Conservation (phyloP, 352 stramenopile species). For the Phytophthora ohioensis region DNA sequence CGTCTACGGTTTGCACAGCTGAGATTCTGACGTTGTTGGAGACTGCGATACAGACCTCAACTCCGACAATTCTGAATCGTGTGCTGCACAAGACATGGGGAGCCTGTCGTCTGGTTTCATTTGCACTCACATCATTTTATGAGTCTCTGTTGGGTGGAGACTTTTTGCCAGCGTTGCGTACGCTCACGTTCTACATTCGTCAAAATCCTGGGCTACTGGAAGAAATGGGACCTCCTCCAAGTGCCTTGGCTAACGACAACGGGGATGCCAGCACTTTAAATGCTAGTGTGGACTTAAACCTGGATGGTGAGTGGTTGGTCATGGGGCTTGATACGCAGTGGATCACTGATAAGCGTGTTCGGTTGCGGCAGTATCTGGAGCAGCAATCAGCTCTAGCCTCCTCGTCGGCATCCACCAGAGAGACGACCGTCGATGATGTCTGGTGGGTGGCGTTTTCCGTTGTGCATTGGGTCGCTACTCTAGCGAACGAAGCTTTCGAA, state of each 20-base stretch:
- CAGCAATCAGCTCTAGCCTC: conserved; percentile 25
- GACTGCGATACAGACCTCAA: conserved; percentile 3
- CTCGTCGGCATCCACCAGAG: conserved; percentile 2
- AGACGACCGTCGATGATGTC: conserved; percentile 26
- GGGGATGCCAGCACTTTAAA: not conserved
- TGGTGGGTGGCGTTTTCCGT: conserved; percentile 67
- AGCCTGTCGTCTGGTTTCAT: conserved; percentile 32
- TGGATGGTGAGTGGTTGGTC: conserved; percentile 15
- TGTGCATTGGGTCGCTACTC: conserved; percentile 52
- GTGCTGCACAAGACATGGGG: conserved; percentile 36
- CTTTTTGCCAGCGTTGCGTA: conserved; percentile 28
- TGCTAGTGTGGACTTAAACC: conserved; percentile 5
- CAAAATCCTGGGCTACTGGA: conserved; percentile 32
- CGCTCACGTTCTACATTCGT: conserved; percentile 37
- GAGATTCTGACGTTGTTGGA: conserved; percentile 32
- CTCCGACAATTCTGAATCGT: not conserved
- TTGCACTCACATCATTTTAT: conserved; percentile 40
- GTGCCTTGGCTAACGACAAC: not conserved
- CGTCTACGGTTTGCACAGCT: conserved; percentile 15
- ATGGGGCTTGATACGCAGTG: conserved; percentile 48
- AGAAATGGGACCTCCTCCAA: conserved; percentile 44
- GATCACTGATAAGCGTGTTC: conserved; percentile 65
- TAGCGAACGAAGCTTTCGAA: conserved; percentile 38
- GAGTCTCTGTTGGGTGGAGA: conserved; percentile 33
- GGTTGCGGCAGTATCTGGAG: conserved; percentile 55